A percentile compares a stretch with the other conserved stretches of the same genome.
Conservation (phyloP, 306 rosid genomes). For the Citrullus amarus region DNA sequence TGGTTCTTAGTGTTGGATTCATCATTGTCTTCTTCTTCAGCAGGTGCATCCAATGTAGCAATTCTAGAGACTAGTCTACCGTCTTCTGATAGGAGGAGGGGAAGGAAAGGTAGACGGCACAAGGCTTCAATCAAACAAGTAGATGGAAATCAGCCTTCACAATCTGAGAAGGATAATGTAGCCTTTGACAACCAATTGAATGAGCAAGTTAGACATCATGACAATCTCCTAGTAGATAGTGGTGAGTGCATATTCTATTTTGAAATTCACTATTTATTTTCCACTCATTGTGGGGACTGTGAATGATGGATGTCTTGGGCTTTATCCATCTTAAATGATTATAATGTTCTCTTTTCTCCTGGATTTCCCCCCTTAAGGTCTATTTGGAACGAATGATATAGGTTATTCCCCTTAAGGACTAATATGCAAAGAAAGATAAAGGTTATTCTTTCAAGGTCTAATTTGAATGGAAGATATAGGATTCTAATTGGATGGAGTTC, state of each 20-base stretch:
- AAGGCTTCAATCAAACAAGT: slow-evolving; percentile 42
- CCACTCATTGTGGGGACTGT: not conserved
- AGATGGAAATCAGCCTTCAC: slow-evolving; percentile 36
- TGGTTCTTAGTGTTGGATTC: not conserved
- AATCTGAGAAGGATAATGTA: slow-evolving; percentile 28
- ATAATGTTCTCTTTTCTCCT: not conserved
- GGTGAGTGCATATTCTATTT: slow-evolving; percentile 26
- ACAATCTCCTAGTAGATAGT: slow-evolving; percentile 23
- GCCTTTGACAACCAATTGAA: slow-evolving; percentile 26
- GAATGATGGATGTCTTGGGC: slow-evolving; percentile 1
- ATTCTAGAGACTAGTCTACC: slow-evolving; percentile 42
- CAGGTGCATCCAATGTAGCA: slow-evolving; percentile 46
- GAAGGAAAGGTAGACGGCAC: slow-evolving; percentile 52
- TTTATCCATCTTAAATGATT: not conserved
- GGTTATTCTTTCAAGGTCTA: not conserved
- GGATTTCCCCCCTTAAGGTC: not conserved
- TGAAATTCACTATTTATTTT: not conserved
- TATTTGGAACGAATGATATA: not conserved
- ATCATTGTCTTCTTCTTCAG: slow-evolving; percentile 19
- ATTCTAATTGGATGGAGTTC: not conserved
- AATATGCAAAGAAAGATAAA: not conserved
- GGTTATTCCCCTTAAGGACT: not conserved
- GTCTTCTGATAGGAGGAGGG: slow-evolving; percentile 45
- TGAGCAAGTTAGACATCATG: slow-evolving; percentile 31
- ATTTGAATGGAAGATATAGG: not conserved